Evolutionary conservation across 331 rosid species (phyloP).

Genomic region (Dryas integrifolia): DNA sequence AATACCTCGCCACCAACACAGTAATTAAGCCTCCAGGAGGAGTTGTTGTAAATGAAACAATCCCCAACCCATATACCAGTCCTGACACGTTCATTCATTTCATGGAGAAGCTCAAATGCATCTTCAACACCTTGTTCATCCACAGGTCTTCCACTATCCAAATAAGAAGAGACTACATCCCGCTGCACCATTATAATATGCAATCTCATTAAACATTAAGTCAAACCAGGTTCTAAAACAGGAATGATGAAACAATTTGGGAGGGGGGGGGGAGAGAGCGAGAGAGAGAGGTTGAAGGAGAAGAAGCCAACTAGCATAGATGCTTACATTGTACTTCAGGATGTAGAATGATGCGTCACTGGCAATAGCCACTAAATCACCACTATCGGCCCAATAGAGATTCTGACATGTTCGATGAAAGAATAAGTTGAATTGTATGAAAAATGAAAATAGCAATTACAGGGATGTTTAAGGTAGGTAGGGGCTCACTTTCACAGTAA

Average conservation of each 20-base stretch:
- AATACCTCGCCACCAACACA: constrained; percentile 99
- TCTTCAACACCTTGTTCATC: constrained; percentile 99
- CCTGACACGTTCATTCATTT: constrained; percentile 88
- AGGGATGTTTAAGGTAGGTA: constrained; percentile 5
- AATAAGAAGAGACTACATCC: constrained; percentile 81
- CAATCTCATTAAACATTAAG: constrained; percentile 25
- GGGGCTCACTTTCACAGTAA: constrained; percentile 82
- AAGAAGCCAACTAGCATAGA: constrained; percentile 19
- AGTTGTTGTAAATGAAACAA: constrained; percentile 95
- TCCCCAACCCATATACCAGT: constrained; percentile 99
- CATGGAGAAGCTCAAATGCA: constrained; percentile 96
- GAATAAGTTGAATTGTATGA: not conserved
- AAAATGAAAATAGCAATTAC: constrained; percentile 21
- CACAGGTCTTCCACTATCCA: constrained; percentile 78
- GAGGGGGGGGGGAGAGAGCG: no score
- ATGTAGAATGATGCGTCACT: constrained; percentile 92
- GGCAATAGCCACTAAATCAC: constrained; percentile 87
- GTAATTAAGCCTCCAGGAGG: constrained; percentile 97
- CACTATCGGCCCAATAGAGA: constrained; percentile 99
- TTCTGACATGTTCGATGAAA: constrained; percentile 50
- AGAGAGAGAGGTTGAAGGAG: not conserved
- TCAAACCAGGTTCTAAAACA: not conserved
- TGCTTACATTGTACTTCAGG: constrained; percentile 89
- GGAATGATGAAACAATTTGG: not conserved
- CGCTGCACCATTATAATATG: constrained; percentile 62